phyloP scores from a whole-genome alignment of 345 rosid species.

The Viola odorata region DNA sequence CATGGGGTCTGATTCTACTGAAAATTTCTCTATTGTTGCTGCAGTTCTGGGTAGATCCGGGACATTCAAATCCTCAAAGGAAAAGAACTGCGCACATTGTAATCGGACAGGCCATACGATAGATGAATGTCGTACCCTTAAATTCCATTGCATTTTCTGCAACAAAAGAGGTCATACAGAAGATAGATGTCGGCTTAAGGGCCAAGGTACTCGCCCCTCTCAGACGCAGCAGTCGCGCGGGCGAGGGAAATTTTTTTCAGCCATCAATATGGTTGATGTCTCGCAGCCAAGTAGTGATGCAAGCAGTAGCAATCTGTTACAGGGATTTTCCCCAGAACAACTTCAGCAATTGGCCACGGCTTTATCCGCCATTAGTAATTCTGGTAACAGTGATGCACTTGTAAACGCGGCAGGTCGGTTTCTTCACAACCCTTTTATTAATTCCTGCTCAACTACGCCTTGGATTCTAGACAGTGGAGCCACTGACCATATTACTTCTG shows the following conservation, averaged over 20 bases:
- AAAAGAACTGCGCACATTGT: neutral
- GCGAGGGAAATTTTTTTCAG: no score
- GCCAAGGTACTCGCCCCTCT: neutral
- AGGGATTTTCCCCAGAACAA: neutral
- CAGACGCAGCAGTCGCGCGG: neutral
- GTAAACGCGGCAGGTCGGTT: neutral
- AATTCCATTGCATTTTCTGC: neutral
- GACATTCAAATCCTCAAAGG: neutral
- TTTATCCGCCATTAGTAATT: neutral
- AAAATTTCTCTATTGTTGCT: neutral
- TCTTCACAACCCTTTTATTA: neutral
- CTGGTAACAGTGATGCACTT: neutral
- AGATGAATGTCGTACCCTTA: neutral
- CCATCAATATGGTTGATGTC: no score
- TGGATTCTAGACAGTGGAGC: constrained; percentile 8
- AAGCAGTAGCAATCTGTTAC: neutral
- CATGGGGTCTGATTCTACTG: neutral
- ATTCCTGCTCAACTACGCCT: neutral
- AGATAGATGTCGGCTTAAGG: neutral
- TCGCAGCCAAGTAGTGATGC: no score
- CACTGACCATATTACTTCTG: constrained; percentile 3
- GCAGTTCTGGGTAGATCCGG: neutral
- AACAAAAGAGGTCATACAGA: neutral
- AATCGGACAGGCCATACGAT: neutral
- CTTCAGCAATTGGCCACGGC: neutral